Base-by-base conservation (phyloP, 1,284 basidiomycete species). In the Ceratobasidium sp. region DNA sequence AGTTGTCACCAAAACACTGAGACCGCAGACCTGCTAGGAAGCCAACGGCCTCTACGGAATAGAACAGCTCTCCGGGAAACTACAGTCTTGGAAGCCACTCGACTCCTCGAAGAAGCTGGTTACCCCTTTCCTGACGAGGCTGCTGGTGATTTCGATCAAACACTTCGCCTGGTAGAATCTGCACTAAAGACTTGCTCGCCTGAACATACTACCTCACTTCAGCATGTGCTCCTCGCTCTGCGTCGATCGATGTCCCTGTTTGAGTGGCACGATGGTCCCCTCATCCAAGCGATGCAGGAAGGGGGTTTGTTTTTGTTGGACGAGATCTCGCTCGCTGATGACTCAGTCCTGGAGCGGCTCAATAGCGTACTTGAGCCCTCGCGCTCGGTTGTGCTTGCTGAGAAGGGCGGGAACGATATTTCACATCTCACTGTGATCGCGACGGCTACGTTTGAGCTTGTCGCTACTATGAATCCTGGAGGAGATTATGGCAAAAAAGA, bases 1-100 rank as follows among this genome's bases (percentile, higher is more conserved):
- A 99, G 95, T 80, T 99, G 97, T 81, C 98, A 99, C 82, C 97
- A 99, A 82, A 99, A 99, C 81, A 99, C 97, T n/a, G 98, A 99
- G 84, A 98, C 97, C 0, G 95, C 97, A 8, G 98, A 99, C 82
- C 86, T 99, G 50, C 94, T 99, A 63, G 98, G 98, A 48, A 95
- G 96, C 44, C 89, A 99, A 79, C 89, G 98, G 47, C 98, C 98
- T 1, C 85, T 97, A n/a, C 91, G 98, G 29, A 96, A 96, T 83
- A 90, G 94, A 47, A 81, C 84, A 1, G 83, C 83, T 14, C 79
- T 84, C n/a, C 83, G 85, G 29, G 72, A 60, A 3, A 59, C 79
- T 81, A 79, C 84, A 17, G 77, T 82, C 44, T 69, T 54, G 8
- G 81, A 82, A 24, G 82, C 83, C 6, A 65, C 77, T 3, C 73